These are phyloP conservation scores for Candida tropicalis DNA, from an alignment of 1,139 yeast genomes.

Conservation along the genomic window DNA sequence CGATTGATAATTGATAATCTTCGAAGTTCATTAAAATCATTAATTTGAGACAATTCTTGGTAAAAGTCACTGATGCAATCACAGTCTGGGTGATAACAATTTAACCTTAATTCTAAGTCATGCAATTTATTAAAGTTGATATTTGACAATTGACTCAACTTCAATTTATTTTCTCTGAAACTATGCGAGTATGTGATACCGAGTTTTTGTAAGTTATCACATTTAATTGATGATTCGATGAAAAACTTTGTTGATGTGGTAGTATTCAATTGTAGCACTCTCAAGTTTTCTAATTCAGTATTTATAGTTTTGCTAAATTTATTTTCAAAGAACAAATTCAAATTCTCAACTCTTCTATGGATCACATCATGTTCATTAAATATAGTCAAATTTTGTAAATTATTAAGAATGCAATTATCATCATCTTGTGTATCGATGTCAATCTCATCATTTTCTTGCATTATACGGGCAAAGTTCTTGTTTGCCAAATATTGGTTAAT, in stretches of 20 bases:
- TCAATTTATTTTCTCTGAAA: constrained; percentile 12
- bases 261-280: constrained; percentile 15
- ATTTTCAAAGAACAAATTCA: constrained; percentile 17
- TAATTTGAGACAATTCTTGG: constrained; percentile 11
- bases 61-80: constrained; percentile 16
- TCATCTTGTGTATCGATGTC: neutral
- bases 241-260: constrained; percentile 16
- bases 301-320: constrained; percentile 2
- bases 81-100: constrained; percentile 18
- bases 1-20: constrained; percentile 15
- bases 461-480: constrained; percentile 9
- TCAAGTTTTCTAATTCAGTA: constrained; percentile 8
- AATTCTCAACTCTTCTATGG: constrained; percentile 11
- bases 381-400: constrained; percentile 17
- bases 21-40: constrained; percentile 13
- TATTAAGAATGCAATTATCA: constrained; percentile 7
- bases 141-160: constrained; percentile 8
- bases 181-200: constrained; percentile 16
- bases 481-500: constrained; percentile 15
- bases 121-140: constrained; percentile 14
- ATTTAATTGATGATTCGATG: constrained; percentile 7
- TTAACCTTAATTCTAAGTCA: constrained; percentile 16
- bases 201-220: constrained; percentile 14
- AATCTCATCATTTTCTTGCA: constrained; percentile 18
- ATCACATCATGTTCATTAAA: constrained; percentile 7